Base-by-base conservation (phyloP, 106 monocot species). In the Dactylorhiza incarnata region DNA sequence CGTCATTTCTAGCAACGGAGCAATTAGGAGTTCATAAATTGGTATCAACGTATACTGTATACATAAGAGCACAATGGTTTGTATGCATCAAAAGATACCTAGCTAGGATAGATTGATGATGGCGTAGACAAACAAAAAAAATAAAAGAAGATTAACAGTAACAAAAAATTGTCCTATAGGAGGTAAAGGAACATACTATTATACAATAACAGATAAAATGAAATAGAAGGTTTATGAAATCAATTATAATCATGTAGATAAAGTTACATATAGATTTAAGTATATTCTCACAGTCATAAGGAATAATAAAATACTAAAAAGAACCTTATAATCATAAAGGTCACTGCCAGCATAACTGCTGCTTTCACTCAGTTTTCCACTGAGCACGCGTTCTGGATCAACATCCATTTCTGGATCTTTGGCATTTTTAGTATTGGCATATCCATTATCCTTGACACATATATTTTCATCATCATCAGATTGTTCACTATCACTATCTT, bases 291-390 rank as follows among this genome's bases (percentile, higher is more conserved):
- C 19, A 10, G 29, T 29, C 65, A 65, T 29, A 13, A 65, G 29
- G 29, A 26, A 26, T 12, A 8, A 65, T 65, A 65, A 65, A 9
- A 12, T 49, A 47, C 50, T 71, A 78, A 74, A 61, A 7, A 48
- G 68, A 77, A 99, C 97, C 97, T 99, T 99, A 23, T 91, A 99
- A n/a, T 99, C 94, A 81, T 99, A 99, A 69, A 99, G 94, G 53
- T 99, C 97, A 46, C 94, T 91, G 77, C 91, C 97, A 80, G 86
- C 87, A 89, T 91, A 91, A 75, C 97, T 94, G 77, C 97, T 99
- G 89, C 94, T 99, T 82, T 99, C 97, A 77, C 97, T 94, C 44
- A 99, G 79, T 82, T 99, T 99, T 81, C 97, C 97, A 81, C 97
- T 99, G 26, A 91, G 84, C 48, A 91, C 77, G 43, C 89, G 89